These are phyloP conservation scores for Globisporangium takayamanum DNA, from an alignment of 352 stramenopile genomes.

Conservation along the genomic window DNA sequence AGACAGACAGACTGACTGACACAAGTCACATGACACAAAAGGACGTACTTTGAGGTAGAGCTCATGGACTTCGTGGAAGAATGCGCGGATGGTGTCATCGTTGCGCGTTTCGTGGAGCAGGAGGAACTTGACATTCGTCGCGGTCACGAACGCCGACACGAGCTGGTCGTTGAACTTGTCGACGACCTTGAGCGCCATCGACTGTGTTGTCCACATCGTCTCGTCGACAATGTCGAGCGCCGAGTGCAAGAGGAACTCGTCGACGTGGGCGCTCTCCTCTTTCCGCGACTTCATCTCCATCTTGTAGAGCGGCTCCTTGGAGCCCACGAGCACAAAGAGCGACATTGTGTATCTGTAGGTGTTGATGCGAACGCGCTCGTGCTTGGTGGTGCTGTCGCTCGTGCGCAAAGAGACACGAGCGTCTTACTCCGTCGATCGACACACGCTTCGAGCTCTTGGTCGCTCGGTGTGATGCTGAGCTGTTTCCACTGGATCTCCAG, in stretches of 20 bases:
- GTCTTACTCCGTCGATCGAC: too few relatives aligned
- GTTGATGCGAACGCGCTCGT: not conserved
- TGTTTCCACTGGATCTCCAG: too few relatives aligned
- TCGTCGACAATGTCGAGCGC: slow-evolving; percentile 96
- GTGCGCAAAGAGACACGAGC: not conserved
- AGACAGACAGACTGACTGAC: slow-evolving; percentile 6
- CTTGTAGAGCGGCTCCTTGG: slow-evolving; percentile 84
- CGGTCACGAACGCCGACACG: slow-evolving; percentile 95
- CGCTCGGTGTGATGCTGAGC: too few relatives aligned
- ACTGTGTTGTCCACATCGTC: slow-evolving; percentile 90
- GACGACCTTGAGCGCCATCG: slow-evolving; percentile 90
- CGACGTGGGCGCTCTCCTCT: slow-evolving; percentile 89
- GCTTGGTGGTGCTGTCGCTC: not conserved
- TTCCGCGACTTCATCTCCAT: slow-evolving; percentile 78
- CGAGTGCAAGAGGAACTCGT: slow-evolving; percentile 98
- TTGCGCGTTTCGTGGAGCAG: slow-evolving; percentile 92
- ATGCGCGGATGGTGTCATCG: slow-evolving; percentile 94
- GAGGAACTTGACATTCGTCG: slow-evolving; percentile 94
- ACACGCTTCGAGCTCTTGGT: too few relatives aligned
- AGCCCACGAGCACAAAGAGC: slow-evolving; percentile 82
- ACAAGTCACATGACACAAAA: slow-evolving; percentile 1
- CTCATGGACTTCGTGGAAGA: slow-evolving; percentile 97
- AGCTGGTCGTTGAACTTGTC: slow-evolving; percentile 97
- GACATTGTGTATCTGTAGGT: slow-evolving; percentile 34
- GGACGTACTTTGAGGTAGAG: slow-evolving; percentile 94